A percentile compares a stretch with the other conserved stretches of the same genome.
Evolutionary conservation across 495 filamentous ascomycete genomes (phyloP).

Genomic region (Melanomma pulvis-pyrius): DNA sequence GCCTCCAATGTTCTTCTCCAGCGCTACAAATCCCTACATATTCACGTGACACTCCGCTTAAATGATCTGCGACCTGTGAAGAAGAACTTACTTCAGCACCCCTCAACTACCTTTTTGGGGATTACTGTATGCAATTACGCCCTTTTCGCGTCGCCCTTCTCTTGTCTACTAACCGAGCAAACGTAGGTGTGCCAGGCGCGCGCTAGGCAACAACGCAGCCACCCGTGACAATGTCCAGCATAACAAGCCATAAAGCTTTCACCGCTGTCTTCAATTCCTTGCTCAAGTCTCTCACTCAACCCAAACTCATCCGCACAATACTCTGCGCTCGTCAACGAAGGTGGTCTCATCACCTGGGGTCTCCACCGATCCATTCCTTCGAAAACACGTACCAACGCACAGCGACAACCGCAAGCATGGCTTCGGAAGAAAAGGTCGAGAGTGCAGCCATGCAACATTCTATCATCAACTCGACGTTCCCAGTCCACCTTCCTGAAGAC

Average conservation of each 20-base stretch:
- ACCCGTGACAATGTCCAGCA: neutral
- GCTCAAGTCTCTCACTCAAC: neutral
- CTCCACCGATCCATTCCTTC: neutral
- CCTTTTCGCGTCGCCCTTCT: neutral
- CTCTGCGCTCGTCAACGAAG: neutral
- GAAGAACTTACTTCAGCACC: no score
- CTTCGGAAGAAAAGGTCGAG: neutral
- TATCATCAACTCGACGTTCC: slow-evolving; percentile 45
- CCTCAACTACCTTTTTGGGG: neutral
- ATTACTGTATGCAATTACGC: neutral
- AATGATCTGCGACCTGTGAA: no score
- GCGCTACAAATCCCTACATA: no score
- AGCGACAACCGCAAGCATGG: neutral
- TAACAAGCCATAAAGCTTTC: neutral
- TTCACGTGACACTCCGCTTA: no score
- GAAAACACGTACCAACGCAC: neutral
- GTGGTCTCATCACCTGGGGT: neutral
- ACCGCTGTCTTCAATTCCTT: neutral
- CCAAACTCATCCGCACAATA: neutral
- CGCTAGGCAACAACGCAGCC: neutral
- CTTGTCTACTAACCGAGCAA: neutral
- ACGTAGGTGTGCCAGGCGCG: no score
- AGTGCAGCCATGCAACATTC: slow-evolving; percentile 13
- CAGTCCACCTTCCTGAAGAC: slow-evolving; percentile 46
- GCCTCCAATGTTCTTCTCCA: no score